These are phyloP conservation scores for Calonectria pseudoturangicola DNA, from an alignment of 2,329 filamentous ascomycete species.

Conservation along the genomic window DNA sequence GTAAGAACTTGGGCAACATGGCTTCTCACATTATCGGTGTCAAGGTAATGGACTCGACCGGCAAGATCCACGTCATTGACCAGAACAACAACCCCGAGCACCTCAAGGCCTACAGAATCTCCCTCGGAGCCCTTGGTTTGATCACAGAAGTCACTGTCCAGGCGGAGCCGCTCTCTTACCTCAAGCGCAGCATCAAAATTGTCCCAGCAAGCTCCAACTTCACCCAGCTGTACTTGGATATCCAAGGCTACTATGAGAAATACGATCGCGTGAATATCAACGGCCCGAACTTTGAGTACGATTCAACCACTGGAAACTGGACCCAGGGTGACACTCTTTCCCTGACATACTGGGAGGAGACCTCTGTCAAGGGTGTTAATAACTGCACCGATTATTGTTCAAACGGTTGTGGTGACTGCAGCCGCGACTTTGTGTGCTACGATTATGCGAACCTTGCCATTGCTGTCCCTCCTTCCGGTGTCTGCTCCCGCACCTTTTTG, in stretches of 20 bases:
- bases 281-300: background rate
- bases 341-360: background rate
- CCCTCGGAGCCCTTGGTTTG: background rate
- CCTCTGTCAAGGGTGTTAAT: background rate
- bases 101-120: background rate
- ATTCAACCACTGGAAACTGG: background rate
- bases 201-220: background rate
- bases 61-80: background rate
- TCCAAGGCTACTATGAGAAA: background rate
- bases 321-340: background rate
- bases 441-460: background rate
- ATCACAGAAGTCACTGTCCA: background rate
- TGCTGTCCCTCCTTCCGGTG: background rate
- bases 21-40: background rate
- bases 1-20: background rate
- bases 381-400: constrained; percentile 8
- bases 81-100: background rate
- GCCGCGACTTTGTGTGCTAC: background rate
- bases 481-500: background rate
- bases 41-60: background rate
- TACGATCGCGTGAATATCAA: background rate
- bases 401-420: constrained; percentile 1
- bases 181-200: background rate
- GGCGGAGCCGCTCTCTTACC: background rate
- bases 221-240: background rate